Evolutionary conservation across 2,329 filamentous ascomycete genomes (phyloP), one percentile per base, ranked within the genome.

Genomic region (Lasiodiplodia citricola): DNA sequence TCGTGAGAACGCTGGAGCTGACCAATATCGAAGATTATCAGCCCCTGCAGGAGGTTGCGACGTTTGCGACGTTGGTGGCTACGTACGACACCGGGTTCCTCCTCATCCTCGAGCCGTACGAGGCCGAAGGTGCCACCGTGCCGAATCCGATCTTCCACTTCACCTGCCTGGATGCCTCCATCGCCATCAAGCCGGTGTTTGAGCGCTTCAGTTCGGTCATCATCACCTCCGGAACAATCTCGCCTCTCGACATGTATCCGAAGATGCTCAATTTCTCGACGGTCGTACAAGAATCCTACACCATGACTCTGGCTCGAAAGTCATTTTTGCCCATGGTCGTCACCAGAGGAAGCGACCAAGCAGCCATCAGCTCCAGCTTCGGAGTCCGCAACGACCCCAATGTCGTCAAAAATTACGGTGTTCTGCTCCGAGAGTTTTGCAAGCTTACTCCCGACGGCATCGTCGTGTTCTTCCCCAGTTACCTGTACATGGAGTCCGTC

Each of bases 281-380:
- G 1, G 94, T 98, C 0, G 91, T 98, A 3, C 94, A 98, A 77
- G 94, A 99, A 79, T 99, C 96, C 0, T 99, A 99, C 82, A 90
- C 89, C 71, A 99, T 99, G 94, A 98, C 96, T 0, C 87, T 99
- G 6, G 95, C 95, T 2, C 88, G 96, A 54, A 88, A 92, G 68
- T 97, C 96, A n/a, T 99, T 99, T 83, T 83, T 99, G 71, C 96
- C 96, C 1, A 96, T 99, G 93, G 96, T 99, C 72, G 94, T 99
- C 41, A 98, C 96, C 0, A 88, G 95, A 69, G 96, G 96, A 63
- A 96, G 92, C 72, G 96, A 99, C 78, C 96, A 99, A 80, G 92
- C 93, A 25, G 89, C 94, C 25, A 92, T 99, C 13, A 97, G 94
- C 0, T 97, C 94, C 0, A 91, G 93, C 71, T 99, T 99, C 78